Base-by-base conservation (phyloP, 495 filamentous ascomycete species). In the Lepidopterella palustris region DNA sequence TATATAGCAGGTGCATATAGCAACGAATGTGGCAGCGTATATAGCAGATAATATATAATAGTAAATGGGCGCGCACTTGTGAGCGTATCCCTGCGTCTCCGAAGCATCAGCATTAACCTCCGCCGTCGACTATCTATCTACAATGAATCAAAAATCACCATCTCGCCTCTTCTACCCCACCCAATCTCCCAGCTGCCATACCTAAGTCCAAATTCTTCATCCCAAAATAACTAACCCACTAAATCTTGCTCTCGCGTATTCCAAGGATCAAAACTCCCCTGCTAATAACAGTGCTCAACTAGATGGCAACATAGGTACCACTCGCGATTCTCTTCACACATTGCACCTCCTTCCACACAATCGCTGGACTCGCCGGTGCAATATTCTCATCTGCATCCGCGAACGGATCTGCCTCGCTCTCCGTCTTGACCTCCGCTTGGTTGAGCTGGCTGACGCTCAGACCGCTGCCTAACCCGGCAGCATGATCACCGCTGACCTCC, bases 341-440 rank as follows among this genome's bases (percentile, higher is more conserved):
- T 21, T 82, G 81, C 40, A 96, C 81, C 23, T 86, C 82, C 29
- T 82, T 84, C 93, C 92, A 97, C 47, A 70, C 77, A 26, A 75
- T 73, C 15, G 53, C 56, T 15, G 65, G 62, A 45, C 74, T 75
- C 2, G 77, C 68, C 24, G 68, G 70, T 4, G 72, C 68, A 24
- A 76, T 70, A 10, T 66, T 53, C 56, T 71, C 69, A 8, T 73
- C 77, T 15, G 82, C 84, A 60, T 88, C 86, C 5, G 86, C 85
- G 69, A 89, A 89, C 1, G 86, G 86, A 68, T 89, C 85, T 25
- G 68, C 65, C 23, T 76, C 79, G 47, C 70, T 74, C 52, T 73
- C 74, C 27, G 61, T 70, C 42, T 68, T 71, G 32, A 61, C 63
- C 60, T 79, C 74, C 20, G 76, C 70, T 25, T 79, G 64, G 55